Evolutionary conservation across 2,329 filamentous ascomycete species (phyloP), one percentile per base, ranked within the genome.

Genomic region (Thyridium curvatum): DNA sequence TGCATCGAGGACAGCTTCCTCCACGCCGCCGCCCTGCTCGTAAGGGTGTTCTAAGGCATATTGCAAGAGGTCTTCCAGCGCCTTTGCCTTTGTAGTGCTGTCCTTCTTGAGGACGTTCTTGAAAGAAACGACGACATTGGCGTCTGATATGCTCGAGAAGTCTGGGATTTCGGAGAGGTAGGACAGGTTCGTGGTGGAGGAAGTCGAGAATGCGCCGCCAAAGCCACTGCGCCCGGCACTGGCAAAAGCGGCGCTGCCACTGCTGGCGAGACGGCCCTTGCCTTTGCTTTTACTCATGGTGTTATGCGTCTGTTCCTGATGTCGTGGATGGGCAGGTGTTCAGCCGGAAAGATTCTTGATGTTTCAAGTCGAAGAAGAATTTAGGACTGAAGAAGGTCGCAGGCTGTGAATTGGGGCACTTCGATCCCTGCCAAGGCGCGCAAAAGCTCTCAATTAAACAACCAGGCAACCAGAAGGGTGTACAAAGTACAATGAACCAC

Each of bases 101-200:
- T 96, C 91, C 63, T 93, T 94, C 66, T 97, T 98, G 37, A 82
- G 74, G 4, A 96, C 65, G 51, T 94, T 95, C 62, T 96, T 94
- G 66, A 96, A 87, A n/a, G 82, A 79, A 12, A 97, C 89, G 30
- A 91, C 79, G 30, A 91, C 71, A 53, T 93, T 85, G 8, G 89
- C 75, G 51, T 95, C 82, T 33, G 81, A 84, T 43, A 98, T 79
- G 32, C 67, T 68, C 28, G 81, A 79, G 49, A 95, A 78, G 53
- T 95, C 84, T 35, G 86, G 86, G 9, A 88, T 86, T 53, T 94
- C 89, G 38, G 85, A 73, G 38, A 97, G 77, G 64, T 95, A 96
- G 33, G 90, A 95, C 30, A 98, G 72, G 7, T 69, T 69, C 49
- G 64, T 73, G 41, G 60, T 60, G 35, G 59, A 53, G 14, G 63